phyloP scores from a whole-genome alignment of 257 asterid species.

The Rauvolfia tetraphylla region DNA sequence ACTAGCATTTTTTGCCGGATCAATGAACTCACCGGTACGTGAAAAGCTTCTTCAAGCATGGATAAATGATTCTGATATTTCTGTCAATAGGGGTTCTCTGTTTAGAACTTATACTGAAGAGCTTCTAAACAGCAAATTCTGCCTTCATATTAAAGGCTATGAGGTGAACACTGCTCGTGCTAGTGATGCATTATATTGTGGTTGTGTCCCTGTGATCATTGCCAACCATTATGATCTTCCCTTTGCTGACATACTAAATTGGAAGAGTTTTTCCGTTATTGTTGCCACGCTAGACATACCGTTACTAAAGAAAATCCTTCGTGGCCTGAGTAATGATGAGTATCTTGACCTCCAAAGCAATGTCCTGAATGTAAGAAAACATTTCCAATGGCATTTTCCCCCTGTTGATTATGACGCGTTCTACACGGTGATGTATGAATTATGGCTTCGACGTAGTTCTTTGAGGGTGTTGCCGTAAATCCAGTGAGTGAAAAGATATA shows the following conservation, averaged over 20 bases:
- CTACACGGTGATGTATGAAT: conserved; percentile 75
- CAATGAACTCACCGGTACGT: conserved; percentile 79
- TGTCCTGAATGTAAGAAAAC: conserved; percentile 58
- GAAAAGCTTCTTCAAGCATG: conserved; percentile 74
- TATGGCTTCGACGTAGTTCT: conserved; percentile 73
- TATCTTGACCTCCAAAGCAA: conserved; percentile 42
- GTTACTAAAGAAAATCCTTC: conserved; percentile 59
- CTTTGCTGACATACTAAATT: conserved; percentile 61
- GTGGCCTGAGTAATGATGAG: conserved; percentile 35
- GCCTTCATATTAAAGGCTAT: conserved; percentile 89
- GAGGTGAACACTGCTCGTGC: conserved; percentile 95
- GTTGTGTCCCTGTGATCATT: conserved; percentile 82
- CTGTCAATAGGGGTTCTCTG: conserved; percentile 51
- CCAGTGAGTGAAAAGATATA: not conserved
- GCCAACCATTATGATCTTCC: conserved; percentile 96
- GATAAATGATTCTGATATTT: conserved; percentile 64
- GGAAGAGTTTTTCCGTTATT: conserved; percentile 68
- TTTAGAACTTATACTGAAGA: conserved; percentile 55
- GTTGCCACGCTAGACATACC: conserved; percentile 80
- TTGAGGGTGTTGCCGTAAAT: conserved; percentile 16
- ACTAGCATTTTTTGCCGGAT: conserved; percentile 77
- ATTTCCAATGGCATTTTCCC: conserved; percentile 74
- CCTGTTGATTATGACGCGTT: conserved; percentile 79
- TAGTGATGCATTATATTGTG: conserved; percentile 72
- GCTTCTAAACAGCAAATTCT: conserved; percentile 67